Percentiles rank a stretch among this genome's conserved stretches.
phyloP scores from a whole-genome alignment of 176 grass and related monocot genomes.

The Ananas comosus region DNA sequence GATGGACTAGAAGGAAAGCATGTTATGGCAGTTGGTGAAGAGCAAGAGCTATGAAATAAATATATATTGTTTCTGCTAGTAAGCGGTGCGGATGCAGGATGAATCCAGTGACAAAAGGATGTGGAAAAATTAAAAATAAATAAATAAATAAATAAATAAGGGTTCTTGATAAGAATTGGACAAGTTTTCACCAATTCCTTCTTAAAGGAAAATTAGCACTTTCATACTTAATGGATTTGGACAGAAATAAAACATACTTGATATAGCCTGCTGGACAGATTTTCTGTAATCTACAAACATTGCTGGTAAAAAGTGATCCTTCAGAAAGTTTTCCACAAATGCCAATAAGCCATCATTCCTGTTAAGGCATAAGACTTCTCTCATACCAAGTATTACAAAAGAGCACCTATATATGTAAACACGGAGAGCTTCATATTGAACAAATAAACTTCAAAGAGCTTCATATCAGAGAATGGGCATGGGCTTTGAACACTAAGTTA shows the following conservation, averaged over 20 bases:
- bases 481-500: too few relatives aligned
- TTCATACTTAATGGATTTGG: not conserved
- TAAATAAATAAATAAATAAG: not conserved
- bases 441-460: too few relatives aligned
- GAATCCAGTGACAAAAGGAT: too few relatives aligned
- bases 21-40: too few relatives aligned
- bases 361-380: slow-evolving; percentile 30
- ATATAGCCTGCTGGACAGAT: slow-evolving; percentile 98
- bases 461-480: too few relatives aligned
- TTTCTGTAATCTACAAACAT: slow-evolving; percentile 98
- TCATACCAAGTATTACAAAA: slow-evolving; percentile 14
- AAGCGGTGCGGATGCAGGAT: too few relatives aligned
- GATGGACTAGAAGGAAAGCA: too few relatives aligned
- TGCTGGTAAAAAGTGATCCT: slow-evolving; percentile 95
- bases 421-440: too few relatives aligned
- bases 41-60: too few relatives aligned
- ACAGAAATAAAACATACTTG: slow-evolving; percentile 54
- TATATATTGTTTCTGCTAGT: too few relatives aligned
- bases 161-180: not conserved
- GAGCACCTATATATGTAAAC: not conserved
- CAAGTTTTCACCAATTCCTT: not conserved
- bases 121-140: too few relatives aligned
- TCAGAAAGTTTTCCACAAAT: slow-evolving; percentile 90
- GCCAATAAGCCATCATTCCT: slow-evolving; percentile 91
- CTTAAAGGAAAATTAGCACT: not conserved